Conservation (phyloP, 495 filamentous ascomycete species). For the Penicillium dipodomyicola region DNA sequence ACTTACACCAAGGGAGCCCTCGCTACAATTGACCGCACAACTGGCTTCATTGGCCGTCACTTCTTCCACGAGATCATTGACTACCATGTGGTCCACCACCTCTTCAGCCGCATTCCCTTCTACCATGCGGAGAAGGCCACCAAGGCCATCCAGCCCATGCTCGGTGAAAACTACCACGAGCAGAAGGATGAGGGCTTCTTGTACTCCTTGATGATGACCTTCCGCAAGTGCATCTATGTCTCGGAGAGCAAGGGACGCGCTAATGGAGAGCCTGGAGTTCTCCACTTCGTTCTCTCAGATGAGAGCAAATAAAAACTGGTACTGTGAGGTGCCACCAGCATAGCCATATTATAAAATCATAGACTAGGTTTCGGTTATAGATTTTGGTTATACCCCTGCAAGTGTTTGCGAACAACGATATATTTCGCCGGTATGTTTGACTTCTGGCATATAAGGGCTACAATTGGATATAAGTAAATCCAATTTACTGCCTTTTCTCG, state of each 20-base stretch:
- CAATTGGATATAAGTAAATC: neutral
- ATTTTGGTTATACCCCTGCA: neutral
- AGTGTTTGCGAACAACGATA: neutral
- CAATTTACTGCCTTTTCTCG: neutral
- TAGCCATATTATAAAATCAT: neutral
- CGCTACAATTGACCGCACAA: conserved; percentile 83
- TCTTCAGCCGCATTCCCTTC: conserved; percentile 79
- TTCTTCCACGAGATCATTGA: conserved; percentile 88
- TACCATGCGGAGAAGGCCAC: conserved; percentile 85
- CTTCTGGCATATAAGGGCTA: neutral
- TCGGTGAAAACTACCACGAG: conserved; percentile 76
- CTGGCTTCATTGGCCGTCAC: conserved; percentile 80
- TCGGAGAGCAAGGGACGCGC: conserved; percentile 9
- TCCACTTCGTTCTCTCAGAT: conserved; percentile 21
- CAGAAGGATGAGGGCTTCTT: conserved; percentile 43
- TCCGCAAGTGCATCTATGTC: conserved; percentile 29
- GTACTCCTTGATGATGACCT: conserved; percentile 23
- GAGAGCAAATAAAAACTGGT: conserved; percentile 5
- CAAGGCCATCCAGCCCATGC: conserved; percentile 76
- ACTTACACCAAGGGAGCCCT: conserved; percentile 80
- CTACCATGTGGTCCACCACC: conserved; percentile 86
- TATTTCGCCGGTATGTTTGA: neutral
- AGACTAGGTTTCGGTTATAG: conserved; percentile 3
- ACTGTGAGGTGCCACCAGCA: neutral
- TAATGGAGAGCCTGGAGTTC: conserved; percentile 14